Conservation (phyloP, 148 eudicot species). For the Polygonum aviculare region DNA sequence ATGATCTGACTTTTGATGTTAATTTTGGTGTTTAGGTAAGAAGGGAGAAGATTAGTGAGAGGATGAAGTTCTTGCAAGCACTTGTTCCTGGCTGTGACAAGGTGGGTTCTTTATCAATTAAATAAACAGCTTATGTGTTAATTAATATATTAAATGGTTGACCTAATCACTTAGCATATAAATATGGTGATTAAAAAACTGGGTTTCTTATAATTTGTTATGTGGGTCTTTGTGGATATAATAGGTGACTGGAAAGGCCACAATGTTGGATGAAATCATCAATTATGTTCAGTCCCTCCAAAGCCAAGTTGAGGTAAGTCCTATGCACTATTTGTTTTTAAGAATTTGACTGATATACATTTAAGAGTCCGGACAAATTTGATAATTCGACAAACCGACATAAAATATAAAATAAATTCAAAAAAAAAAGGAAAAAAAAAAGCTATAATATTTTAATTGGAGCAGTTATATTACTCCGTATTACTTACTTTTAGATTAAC, state of each 20-base stretch:
- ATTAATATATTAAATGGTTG: neutral
- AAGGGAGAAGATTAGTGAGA: slow-evolving; percentile 82
- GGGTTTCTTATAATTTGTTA: slow-evolving; percentile 17
- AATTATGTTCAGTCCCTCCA: slow-evolving; percentile 77
- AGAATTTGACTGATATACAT: too few relatives aligned
- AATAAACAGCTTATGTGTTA: neutral
- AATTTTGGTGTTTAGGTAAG: slow-evolving; percentile 39
- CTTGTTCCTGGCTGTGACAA: slow-evolving; percentile 95
- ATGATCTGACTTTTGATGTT: neutral
- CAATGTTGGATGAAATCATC: slow-evolving; percentile 83
- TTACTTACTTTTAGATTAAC: too few relatives aligned
- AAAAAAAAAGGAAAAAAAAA: too few relatives aligned
- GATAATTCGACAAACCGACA: too few relatives aligned
- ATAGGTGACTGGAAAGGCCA: slow-evolving; percentile 91
- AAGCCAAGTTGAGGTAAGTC: slow-evolving; percentile 66
- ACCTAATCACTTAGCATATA: neutral
- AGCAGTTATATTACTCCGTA: too few relatives aligned
- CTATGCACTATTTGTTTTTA: too few relatives aligned
- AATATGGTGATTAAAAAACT: neutral
- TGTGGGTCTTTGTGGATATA: neutral
- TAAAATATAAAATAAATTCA: neutral
- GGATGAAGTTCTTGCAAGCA: slow-evolving; percentile 65
- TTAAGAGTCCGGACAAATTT: too few relatives aligned
- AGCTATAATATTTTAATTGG: too few relatives aligned
- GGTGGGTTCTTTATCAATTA: slow-evolving; percentile 22